phyloP scores from a whole-genome alignment of 2,329 filamentous ascomycete genomes.

The Pezicula neosporulosa region DNA sequence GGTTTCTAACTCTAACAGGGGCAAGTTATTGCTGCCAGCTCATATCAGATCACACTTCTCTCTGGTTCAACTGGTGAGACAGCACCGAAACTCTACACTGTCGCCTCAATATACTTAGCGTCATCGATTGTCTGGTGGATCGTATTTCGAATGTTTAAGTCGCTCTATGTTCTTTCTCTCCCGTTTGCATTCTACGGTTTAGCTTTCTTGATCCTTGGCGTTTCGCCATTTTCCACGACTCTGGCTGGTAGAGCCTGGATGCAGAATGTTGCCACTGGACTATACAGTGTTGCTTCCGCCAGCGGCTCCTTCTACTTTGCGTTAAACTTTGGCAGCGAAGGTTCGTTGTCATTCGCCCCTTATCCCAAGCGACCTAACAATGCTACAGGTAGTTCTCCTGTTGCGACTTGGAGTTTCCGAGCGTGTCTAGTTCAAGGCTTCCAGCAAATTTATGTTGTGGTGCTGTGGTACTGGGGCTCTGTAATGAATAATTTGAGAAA shows the following conservation, averaged over 20 bases:
- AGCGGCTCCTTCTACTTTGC: conserved; percentile 63
- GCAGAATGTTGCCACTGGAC: conserved; percentile 54
- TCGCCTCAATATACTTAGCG: conserved; percentile 56
- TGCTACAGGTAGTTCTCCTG: conserved; percentile 46
- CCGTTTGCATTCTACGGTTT: conserved; percentile 61
- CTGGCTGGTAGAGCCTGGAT: conserved; percentile 45
- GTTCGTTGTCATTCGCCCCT: conserved; percentile 30
- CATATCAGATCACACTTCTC: conserved; percentile 63
- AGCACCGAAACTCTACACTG: conserved; percentile 54
- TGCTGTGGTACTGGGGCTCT: conserved; percentile 63
- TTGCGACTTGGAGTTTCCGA: conserved; percentile 61
- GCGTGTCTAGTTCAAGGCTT: conserved; percentile 63
- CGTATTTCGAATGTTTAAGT: conserved; percentile 53
- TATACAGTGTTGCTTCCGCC: conserved; percentile 59
- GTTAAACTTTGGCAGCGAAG: conserved; percentile 62
- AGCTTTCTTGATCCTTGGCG: conserved; percentile 58
- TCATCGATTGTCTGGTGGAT: conserved; percentile 59
- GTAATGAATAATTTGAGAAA: not conserved
- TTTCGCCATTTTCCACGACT: conserved; percentile 48
- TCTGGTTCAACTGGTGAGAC: conserved; percentile 59
- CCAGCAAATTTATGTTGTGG: conserved; percentile 61
- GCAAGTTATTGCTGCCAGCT: conserved; percentile 62
- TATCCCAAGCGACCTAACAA: not conserved
- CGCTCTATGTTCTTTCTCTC: conserved; percentile 52
- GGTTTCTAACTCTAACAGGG: too few relatives aligned